Base-by-base conservation (phyloP, 1,284 basidiomycete genomes). In the Cutaneotrichosporon spelunceum region DNA sequence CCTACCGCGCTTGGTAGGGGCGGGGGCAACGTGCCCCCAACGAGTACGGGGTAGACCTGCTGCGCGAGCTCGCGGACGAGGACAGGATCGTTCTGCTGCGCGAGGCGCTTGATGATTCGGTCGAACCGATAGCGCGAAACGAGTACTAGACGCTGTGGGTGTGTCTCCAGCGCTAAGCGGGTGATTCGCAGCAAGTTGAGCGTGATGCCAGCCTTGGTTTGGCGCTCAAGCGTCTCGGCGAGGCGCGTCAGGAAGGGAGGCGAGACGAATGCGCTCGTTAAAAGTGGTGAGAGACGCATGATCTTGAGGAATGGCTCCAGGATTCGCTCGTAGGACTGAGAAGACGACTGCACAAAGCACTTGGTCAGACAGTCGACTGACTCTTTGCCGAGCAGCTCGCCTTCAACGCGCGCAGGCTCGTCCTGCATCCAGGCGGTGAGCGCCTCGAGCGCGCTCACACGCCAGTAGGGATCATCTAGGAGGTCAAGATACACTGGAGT, bases 381-480 rank as follows among this genome's bases (percentile, higher is more conserved):
- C 3, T 82, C 79, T 1, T 84, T 79, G 71, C 90, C 88, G 49
- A 89, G 80, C 0, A 99, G 82, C 36, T 88, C 87, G 71, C 94
- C 92, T 75, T 98, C 95, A 5, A 99, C 90, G 56, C 92, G 85
- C 2, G 91, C 87, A 1, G 91, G 91, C 80, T 98, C 95, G 72
- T 97, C 95, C 80, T 93, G 90, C 63, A 98, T 81, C 95, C 95
- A 98, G 4, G 90, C 88, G 9, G 93, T 79, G 34, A 97, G 86
- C 6, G 93, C 87, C 74, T 99, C 95, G 59, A 98, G 79, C 13
- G 94, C 91, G 70, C 88, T 91, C 64, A 94, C 90, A 75, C 94
- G 91, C 86, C 97, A 99, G 80, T 96, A 97, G 0, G 92, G 90
- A 73, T 99, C 94, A 44, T 88, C 86, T 49, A 98, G 81, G 33